phyloP scores from a whole-genome alignment of 1,284 basidiomycete genomes.

The Cystobasidium slooffiae region DNA sequence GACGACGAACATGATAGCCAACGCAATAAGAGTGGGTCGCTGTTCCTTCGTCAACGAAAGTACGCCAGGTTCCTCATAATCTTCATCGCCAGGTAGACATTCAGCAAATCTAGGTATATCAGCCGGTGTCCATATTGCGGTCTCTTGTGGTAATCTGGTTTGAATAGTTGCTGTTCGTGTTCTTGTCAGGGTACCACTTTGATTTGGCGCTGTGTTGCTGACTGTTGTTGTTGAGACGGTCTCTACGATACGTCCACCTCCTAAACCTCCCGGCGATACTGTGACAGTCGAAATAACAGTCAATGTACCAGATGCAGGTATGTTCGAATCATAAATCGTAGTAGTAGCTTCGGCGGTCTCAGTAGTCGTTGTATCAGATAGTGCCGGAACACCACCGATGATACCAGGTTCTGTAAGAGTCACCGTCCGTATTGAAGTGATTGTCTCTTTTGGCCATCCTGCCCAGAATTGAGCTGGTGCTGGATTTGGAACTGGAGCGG shows the following conservation, averaged over 20 bases:
- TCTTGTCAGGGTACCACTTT: slow-evolving; percentile 13
- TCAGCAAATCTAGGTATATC: slow-evolving; percentile 35
- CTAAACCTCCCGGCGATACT: background rate
- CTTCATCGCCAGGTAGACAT: slow-evolving; percentile 36
- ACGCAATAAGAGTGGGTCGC: slow-evolving; percentile 33
- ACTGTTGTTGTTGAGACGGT: background rate
- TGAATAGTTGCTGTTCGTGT: slow-evolving; percentile 27
- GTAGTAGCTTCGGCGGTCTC: slow-evolving; percentile 12
- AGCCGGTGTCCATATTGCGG: background rate
- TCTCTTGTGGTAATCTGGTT: slow-evolving; percentile 14
- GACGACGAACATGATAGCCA: slow-evolving; percentile 47
- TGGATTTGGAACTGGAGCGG: background rate
- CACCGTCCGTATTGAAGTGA: slow-evolving; percentile 12
- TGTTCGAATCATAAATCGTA: slow-evolving; percentile 19
- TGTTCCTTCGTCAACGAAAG: slow-evolving; percentile 36
- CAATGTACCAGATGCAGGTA: slow-evolving; percentile 20
- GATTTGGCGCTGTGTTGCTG: background rate
- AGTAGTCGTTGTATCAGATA: background rate
- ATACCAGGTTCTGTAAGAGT: slow-evolving; percentile 21
- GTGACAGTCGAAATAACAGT: slow-evolving; percentile 14
- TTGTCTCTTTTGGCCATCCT: slow-evolving; percentile 37
- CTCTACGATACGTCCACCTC: background rate
- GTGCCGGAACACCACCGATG: background rate
- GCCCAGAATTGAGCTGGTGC: slow-evolving; percentile 36
- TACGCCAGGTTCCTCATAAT: slow-evolving; percentile 21